These are phyloP conservation scores for Ogataea nakhonphanomensis DNA, from an alignment of 805 yeast genomes.

Conservation along the genomic window DNA sequence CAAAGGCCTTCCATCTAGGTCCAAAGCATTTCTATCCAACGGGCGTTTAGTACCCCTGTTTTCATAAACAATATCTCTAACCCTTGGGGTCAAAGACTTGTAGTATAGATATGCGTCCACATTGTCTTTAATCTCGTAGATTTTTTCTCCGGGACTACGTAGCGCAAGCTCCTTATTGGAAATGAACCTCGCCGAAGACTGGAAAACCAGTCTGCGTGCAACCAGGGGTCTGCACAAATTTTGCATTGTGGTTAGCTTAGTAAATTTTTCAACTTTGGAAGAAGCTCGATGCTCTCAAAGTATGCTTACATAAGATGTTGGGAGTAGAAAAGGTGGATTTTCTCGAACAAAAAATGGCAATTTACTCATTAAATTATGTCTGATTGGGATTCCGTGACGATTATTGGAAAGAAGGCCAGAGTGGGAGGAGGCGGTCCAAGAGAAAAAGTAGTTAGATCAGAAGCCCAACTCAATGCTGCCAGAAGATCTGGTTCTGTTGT, in stretches of 20 bases:
- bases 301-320: slow-evolving; percentile 2
- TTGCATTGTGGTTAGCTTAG: slow-evolving; percentile 6
- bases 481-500: slow-evolving; percentile 88
- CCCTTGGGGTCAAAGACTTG: slow-evolving; percentile 21
- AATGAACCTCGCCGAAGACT: neutral
- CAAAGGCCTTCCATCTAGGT: slow-evolving; percentile 28
- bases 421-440: slow-evolving; percentile 81
- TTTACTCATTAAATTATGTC: slow-evolving; percentile 28
- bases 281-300: neutral
- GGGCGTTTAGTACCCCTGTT: slow-evolving; percentile 21
- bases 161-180: slow-evolving; percentile 1
- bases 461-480: slow-evolving; percentile 83
- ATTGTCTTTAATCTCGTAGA: slow-evolving; percentile 25
- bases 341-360: slow-evolving; percentile 12
- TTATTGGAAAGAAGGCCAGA: slow-evolving; percentile 86
- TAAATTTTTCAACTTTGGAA: slow-evolving; percentile 5
- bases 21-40: slow-evolving; percentile 21
- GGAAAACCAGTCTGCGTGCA: neutral
- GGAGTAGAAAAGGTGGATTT: neutral
- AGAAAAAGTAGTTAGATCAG: slow-evolving; percentile 74
- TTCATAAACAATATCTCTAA: slow-evolving; percentile 26
- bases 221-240: slow-evolving; percentile 4
- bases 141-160: slow-evolving; percentile 3
- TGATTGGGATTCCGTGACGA: slow-evolving; percentile 91
- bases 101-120: slow-evolving; percentile 30